Percentiles rank a stretch among this genome's conserved stretches.
phyloP scores from a whole-genome alignment of 2,329 filamentous ascomycete genomes.

The Pyrenochaeta sp. region DNA sequence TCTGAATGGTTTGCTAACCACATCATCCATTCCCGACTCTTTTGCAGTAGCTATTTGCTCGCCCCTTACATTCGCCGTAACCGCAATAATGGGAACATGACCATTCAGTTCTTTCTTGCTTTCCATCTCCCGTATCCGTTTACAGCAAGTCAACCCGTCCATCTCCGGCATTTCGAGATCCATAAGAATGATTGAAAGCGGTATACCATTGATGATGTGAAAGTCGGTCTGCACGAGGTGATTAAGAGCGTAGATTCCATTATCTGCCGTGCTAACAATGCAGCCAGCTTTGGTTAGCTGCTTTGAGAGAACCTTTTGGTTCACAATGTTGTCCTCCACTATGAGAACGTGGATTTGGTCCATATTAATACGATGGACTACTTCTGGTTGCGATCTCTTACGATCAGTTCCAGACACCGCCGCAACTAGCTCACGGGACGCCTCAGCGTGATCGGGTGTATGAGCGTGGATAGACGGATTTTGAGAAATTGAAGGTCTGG shows the following conservation, averaged over 20 bases:
- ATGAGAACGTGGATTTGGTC: constrained; percentile 36
- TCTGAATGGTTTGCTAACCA: constrained; percentile 46
- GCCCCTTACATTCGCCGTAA: constrained; percentile 47
- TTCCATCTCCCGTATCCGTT: constrained; percentile 44
- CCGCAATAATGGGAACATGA: constrained; percentile 47
- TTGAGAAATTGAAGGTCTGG: constrained; percentile 4
- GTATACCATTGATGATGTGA: constrained; percentile 15
- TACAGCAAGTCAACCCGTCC: constrained; percentile 47
- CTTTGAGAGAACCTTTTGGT: constrained; percentile 45
- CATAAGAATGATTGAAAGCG: constrained; percentile 45
- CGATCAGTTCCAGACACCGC: constrained; percentile 9
- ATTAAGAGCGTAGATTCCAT: constrained; percentile 43
- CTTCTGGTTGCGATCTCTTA: background rate
- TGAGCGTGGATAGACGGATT: constrained; percentile 4
- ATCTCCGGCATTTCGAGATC: constrained; percentile 52
- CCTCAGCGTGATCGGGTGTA: constrained; percentile 11
- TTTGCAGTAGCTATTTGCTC: constrained; percentile 44
- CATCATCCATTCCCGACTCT: constrained; percentile 46
- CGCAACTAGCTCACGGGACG: constrained; percentile 9
- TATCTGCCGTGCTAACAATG: constrained; percentile 38
- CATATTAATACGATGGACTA: background rate
- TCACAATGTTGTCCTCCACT: constrained; percentile 50
- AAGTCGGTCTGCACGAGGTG: constrained; percentile 31
- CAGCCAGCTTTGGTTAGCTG: constrained; percentile 45
- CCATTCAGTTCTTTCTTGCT: constrained; percentile 19